Base-by-base conservation (phyloP, 352 stramenopile species). In the Globisporangium heterothallicum region DNA sequence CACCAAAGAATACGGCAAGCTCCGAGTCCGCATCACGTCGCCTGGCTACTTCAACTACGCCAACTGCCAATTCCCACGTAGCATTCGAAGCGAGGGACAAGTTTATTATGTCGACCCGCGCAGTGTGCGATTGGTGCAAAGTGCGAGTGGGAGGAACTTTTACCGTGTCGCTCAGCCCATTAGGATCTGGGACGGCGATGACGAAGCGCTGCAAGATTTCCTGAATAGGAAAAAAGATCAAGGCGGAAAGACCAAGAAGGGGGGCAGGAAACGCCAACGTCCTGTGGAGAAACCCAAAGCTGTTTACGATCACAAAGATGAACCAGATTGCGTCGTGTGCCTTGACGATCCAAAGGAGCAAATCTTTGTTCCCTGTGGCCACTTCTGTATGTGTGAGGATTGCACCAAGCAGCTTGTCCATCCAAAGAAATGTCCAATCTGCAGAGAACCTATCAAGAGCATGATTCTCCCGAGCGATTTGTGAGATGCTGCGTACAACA, bases 1-100 rank as follows among this genome's bases (percentile, higher is more conserved):
- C 30, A 56, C 52, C 45, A 27, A 24, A 4, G 30, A 49, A 38
- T 30, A 41, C 36, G 24, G 40, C 40, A 55, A 56, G 54, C 47
- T 61, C 18, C 54, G 54, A 35, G 54, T 61, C 30, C 54, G 35
- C 14, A 61, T 61, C 34, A 27, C 32, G 24, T 56, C 54, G 18
- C 45, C 42, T 16, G 54, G 54, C 22, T 61, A 61, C 42, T 49
- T 61, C 22, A 48, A 38, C 24, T 13, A 48, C 4, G 54, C 54
- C 54, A 61, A 61, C 45, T 61, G 54, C 42, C 54, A 61, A 38
- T 61, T 61, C 54, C 54, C 54, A 6, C 44, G 54, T n/a, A 43
- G 19, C 18, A 61, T 61, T 19, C 54, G 54, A n/a, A 27, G 16
- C 18, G 45, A 56, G 25, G 45, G 54, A 19, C 44, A 48, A 30